Evolutionary conservation across 305 asterid species (phyloP).

Genomic region (Plantago lanceolata): DNA sequence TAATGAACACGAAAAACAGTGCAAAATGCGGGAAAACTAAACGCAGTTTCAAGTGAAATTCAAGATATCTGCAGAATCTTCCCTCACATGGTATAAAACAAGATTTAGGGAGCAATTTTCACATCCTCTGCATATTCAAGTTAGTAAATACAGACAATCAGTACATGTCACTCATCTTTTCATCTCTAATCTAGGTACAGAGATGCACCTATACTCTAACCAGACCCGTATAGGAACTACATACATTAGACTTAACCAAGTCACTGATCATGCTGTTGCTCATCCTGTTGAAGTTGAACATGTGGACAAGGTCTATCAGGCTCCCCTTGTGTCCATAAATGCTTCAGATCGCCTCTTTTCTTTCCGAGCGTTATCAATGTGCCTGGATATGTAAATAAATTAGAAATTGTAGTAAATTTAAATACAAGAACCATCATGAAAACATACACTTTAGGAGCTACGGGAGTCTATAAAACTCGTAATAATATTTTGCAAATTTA

Average conservation of each 20-base stretch:
- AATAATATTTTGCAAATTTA: background rate
- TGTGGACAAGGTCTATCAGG: slow-evolving; percentile 52
- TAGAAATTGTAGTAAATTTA: too few species aligned
- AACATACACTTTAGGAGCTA: too few species aligned
- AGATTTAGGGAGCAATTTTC: slow-evolving; percentile 2
- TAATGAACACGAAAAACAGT: too few species aligned
- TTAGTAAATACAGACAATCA: slow-evolving; percentile 4
- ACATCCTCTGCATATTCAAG: slow-evolving; percentile 12
- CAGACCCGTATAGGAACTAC: slow-evolving; percentile 3
- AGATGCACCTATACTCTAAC: background rate
- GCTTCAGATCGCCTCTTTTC: slow-evolving; percentile 54
- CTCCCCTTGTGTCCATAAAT: slow-evolving; percentile 54
- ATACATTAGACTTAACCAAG: slow-evolving; percentile 3
- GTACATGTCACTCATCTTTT: slow-evolving; percentile 4
- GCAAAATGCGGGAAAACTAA: too few species aligned
- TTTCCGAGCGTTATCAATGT: slow-evolving; percentile 44
- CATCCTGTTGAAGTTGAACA: slow-evolving; percentile 38
- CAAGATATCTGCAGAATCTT: too few species aligned
- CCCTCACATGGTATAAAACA: too few species aligned
- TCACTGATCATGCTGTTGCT: slow-evolving; percentile 30
- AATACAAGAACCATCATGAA: too few species aligned
- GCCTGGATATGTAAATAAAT: slow-evolving; percentile 39
- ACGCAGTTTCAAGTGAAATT: too few species aligned
- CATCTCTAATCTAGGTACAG: slow-evolving; percentile 24
- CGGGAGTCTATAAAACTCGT: too few species aligned